Evolutionary conservation across 768 basidiomycete species (phyloP).

Genomic region (Strobilomyces dryophilus): DNA sequence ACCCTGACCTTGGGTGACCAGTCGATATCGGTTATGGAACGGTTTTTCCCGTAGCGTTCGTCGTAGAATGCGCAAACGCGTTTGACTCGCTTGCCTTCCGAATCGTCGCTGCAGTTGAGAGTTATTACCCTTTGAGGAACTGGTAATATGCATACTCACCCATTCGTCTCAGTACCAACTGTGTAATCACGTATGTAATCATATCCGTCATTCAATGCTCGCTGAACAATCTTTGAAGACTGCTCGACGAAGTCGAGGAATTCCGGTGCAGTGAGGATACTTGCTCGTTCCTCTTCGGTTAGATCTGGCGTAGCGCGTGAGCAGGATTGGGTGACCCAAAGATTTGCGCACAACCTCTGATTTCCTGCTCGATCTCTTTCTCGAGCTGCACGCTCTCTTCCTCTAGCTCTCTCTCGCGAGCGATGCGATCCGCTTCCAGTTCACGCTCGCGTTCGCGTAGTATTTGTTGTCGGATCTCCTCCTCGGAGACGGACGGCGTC

Average conservation of each 20-base stretch:
- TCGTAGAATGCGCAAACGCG: conserved; percentile 93
- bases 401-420: conserved; percentile 74
- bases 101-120: conserved; percentile 62
- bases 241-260: conserved; percentile 93
- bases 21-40: conserved; percentile 94
- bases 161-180: conserved; percentile 78
- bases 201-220: conserved; percentile 92
- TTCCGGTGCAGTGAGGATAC: conserved; percentile 82
- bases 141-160: conserved; percentile 45
- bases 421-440: conserved; percentile 60
- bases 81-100: conserved; percentile 86
- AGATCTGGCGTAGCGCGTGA: conserved; percentile 50
- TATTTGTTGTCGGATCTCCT: conserved; percentile 71
- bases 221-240: conserved; percentile 91
- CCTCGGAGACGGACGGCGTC: conserved; percentile 50
- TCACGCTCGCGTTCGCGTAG: conserved; percentile 59
- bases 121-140: conserved; percentile 5
- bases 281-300: conserved; percentile 78
- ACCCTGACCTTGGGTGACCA: conserved; percentile 90
- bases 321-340: neutral
- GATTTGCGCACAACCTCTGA: conserved; percentile 52
- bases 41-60: conserved; percentile 85
- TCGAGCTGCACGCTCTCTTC: conserved; percentile 82
- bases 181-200: conserved; percentile 98
- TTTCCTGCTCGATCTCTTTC: conserved; percentile 82